Percentiles rank a stretch among this genome's conserved stretches.
Conservation (phyloP, 805 yeast species). For the Sugiyamaella smithiae region DNA sequence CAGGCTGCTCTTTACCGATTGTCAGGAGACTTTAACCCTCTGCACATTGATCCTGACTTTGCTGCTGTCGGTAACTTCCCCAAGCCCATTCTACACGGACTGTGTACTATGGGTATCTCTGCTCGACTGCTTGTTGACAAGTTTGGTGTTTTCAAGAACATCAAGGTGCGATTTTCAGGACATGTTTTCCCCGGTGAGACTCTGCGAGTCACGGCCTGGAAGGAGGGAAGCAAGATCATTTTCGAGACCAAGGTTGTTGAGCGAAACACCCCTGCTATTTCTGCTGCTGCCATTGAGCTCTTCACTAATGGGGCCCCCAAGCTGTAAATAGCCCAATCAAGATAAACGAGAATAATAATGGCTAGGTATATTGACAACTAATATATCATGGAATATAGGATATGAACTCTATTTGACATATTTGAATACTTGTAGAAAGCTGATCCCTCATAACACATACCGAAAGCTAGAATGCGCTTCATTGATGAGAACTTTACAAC, state of each 20-base stretch:
- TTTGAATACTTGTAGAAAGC: too few species aligned
- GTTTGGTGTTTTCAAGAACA: slow-evolving; percentile 77
- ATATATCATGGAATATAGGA: not conserved
- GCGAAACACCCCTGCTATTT: slow-evolving; percentile 72
- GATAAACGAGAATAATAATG: not conserved
- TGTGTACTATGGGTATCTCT: slow-evolving; percentile 80
- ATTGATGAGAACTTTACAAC: slow-evolving; percentile 8
- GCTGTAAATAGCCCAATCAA: slow-evolving; percentile 5
- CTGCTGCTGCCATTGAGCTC: slow-evolving; percentile 80
- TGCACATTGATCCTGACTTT: slow-evolving; percentile 89
- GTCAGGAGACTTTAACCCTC: slow-evolving; percentile 92
- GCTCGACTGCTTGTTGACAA: slow-evolving; percentile 73
- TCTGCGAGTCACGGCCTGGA: slow-evolving; percentile 81
- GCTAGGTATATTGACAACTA: not conserved
- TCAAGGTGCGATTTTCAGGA: slow-evolving; percentile 87
- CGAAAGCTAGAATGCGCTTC: slow-evolving; percentile 19
- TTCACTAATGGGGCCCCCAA: slow-evolving; percentile 12
- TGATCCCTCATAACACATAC: slow-evolving; percentile 17
- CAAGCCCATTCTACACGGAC: slow-evolving; percentile 88
- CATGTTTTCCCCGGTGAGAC: slow-evolving; percentile 95
- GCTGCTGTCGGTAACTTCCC: slow-evolving; percentile 86
- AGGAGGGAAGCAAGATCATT: slow-evolving; percentile 60
- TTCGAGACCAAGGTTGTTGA: slow-evolving; percentile 84
- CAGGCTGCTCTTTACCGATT: slow-evolving; percentile 89
- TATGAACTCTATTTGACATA: not conserved